These are phyloP conservation scores for Mycena floridula DNA, from an alignment of 768 basidiomycete genomes.

Conservation along the genomic window DNA sequence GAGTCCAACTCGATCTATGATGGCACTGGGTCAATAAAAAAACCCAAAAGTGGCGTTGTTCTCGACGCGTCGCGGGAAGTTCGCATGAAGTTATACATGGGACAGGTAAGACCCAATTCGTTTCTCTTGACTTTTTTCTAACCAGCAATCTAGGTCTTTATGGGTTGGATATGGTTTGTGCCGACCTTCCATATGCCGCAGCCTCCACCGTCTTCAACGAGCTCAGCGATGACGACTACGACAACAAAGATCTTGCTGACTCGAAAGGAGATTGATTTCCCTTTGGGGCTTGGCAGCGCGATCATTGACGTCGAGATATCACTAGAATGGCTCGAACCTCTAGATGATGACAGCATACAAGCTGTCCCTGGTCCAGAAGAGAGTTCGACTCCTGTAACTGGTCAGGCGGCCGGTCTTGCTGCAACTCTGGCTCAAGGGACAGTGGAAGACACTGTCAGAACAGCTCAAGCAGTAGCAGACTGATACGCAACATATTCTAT, in stretches of 20 bases:
- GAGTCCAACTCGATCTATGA: slow-evolving; percentile 42
- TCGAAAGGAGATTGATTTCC: slow-evolving; percentile 69
- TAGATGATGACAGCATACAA: slow-evolving; percentile 12
- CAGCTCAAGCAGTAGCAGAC: background rate
- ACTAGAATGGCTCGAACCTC: slow-evolving; percentile 39
- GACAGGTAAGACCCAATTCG: slow-evolving; percentile 39
- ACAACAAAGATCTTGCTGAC: slow-evolving; percentile 38
- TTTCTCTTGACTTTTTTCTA: too few relatives aligned
- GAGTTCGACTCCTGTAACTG: background rate
- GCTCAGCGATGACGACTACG: slow-evolving; percentile 10
- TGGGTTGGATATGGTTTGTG: slow-evolving; percentile 86
- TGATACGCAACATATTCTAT: too few relatives aligned
- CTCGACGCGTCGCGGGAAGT: slow-evolving; percentile 66
- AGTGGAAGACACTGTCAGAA: background rate
- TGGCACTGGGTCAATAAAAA: slow-evolving; percentile 20
- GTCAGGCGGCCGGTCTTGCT: background rate
- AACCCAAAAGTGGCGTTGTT: slow-evolving; percentile 38
- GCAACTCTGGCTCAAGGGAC: background rate
- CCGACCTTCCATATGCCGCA: slow-evolving; percentile 76
- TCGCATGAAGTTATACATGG: slow-evolving; percentile 66
- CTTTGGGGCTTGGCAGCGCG: slow-evolving; percentile 63
- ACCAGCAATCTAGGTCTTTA: slow-evolving; percentile 46
- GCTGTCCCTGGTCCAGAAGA: slow-evolving; percentile 8
- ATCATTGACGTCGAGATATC: slow-evolving; percentile 64
- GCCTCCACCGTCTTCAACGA: slow-evolving; percentile 19